These are phyloP conservation scores for Themeda triandra DNA, from an alignment of 176 grass and related monocot genomes.

Conservation along the genomic window DNA sequence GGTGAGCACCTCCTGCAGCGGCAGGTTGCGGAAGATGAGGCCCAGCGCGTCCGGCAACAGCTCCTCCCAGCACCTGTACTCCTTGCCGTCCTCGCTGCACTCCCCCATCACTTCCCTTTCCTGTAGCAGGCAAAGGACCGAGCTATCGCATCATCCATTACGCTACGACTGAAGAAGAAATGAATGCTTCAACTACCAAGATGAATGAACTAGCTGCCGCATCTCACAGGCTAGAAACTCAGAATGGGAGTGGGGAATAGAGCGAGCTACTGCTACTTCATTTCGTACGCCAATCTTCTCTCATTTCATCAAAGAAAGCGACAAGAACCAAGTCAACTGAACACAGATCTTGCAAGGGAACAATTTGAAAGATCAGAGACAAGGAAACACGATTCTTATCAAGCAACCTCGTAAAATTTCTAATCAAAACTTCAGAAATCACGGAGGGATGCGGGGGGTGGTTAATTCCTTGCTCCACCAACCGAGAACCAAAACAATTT, in stretches of 20 bases:
- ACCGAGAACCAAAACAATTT: slow-evolving; percentile 5
- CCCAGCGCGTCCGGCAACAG: slow-evolving; percentile 90
- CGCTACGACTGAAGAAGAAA: not conserved
- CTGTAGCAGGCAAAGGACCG: not conserved
- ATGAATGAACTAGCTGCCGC: slow-evolving; percentile 9
- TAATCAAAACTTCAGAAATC: not conserved
- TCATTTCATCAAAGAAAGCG: not conserved
- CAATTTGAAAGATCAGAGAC: not conserved
- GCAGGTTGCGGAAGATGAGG: slow-evolving; percentile 82
- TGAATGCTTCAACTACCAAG: slow-evolving; percentile 29
- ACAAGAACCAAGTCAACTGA: not conserved
- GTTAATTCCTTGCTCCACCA: slow-evolving; percentile 22
- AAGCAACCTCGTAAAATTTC: not conserved
- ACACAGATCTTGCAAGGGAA: slow-evolving; percentile 10
- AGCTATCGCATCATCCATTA: not conserved
- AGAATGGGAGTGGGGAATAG: not conserved
- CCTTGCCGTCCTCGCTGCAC: slow-evolving; percentile 28
- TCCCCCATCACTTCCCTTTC: slow-evolving; percentile 48
- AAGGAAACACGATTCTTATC: not conserved
- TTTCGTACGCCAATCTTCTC: not conserved
- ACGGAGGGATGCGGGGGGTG: not conserved
- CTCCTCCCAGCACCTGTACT: slow-evolving; percentile 82
- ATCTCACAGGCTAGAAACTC: not conserved
- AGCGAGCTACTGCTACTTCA: not conserved
- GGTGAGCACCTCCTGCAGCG: slow-evolving; percentile 79